phyloP scores from a whole-genome alignment of 495 filamentous ascomycete species.

The Xylaria bambusicola region DNA sequence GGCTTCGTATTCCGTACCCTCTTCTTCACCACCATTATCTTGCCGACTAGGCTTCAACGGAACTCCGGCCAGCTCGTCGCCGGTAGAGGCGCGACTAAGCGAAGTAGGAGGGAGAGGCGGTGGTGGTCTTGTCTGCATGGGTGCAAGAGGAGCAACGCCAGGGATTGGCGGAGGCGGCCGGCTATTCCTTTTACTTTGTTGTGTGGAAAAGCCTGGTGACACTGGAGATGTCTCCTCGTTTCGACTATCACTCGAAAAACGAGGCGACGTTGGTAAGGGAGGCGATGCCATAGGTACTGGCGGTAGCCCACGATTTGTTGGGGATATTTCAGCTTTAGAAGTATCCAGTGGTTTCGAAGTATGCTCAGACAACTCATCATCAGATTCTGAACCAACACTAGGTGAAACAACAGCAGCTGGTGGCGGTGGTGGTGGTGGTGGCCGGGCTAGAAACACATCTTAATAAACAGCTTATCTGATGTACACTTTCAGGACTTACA shows the following conservation, averaged over 20 bases:
- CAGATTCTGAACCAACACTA: slow-evolving; percentile 83
- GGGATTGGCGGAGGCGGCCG: slow-evolving; percentile 53
- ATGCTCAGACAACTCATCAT: slow-evolving; percentile 85
- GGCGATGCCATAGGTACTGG: slow-evolving; percentile 54
- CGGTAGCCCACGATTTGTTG: slow-evolving; percentile 41
- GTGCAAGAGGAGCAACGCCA: slow-evolving; percentile 51
- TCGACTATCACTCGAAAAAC: slow-evolving; percentile 51
- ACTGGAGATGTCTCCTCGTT: slow-evolving; percentile 46
- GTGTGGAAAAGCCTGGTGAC: slow-evolving; percentile 42
- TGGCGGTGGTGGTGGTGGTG: slow-evolving; percentile 54
- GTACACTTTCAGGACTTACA: slow-evolving; percentile 52
- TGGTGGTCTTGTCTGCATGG: slow-evolving; percentile 64
- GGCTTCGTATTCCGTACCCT: slow-evolving; percentile 92
- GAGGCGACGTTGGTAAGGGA: slow-evolving; percentile 56
- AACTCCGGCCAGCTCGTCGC: slow-evolving; percentile 49
- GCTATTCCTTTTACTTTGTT: slow-evolving; percentile 54
- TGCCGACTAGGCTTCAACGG: slow-evolving; percentile 43
- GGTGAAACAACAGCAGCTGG: slow-evolving; percentile 58
- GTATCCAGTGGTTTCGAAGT: slow-evolving; percentile 42
- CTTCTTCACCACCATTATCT: slow-evolving; percentile 72
- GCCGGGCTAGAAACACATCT: slow-evolving; percentile 55
- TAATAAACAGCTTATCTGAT: slow-evolving; percentile 28
- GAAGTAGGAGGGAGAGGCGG: slow-evolving; percentile 75
- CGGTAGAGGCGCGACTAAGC: slow-evolving; percentile 62
- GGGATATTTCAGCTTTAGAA: slow-evolving; percentile 41